Percentiles rank a stretch among this genome's conserved stretches.
phyloP scores from a whole-genome alignment of 257 asterid species.

The Schizonepeta tenuifolia region DNA sequence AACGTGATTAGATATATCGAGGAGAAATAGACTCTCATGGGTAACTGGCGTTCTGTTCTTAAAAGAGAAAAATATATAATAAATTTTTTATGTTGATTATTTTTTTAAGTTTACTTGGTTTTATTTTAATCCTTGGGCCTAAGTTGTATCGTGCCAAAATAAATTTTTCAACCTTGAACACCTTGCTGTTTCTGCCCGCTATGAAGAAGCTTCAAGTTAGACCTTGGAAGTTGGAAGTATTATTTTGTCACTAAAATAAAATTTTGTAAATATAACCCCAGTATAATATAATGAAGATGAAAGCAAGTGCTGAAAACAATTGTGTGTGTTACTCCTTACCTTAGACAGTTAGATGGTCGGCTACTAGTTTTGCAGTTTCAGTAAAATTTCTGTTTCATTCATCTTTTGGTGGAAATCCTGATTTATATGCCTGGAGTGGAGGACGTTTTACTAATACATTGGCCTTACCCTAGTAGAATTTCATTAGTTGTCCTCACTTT shows the following conservation, averaged over 20 bases:
- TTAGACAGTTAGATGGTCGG: neutral
- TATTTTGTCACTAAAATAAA: neutral
- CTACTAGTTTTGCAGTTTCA: neutral
- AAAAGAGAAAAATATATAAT: neutral
- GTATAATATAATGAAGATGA: too few species aligned
- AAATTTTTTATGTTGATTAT: neutral
- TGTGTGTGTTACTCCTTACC: too few species aligned
- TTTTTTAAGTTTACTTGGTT: too few species aligned
- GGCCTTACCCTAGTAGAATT: too few species aligned
- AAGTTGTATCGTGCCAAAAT: too few species aligned
- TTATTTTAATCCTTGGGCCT: too few species aligned
- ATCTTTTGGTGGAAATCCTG: neutral
- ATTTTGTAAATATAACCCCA: too few species aligned
- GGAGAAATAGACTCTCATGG: neutral
- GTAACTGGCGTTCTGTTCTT: conserved; percentile 1
- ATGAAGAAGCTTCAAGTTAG: neutral
- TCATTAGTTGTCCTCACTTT: too few species aligned
- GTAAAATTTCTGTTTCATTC: neutral
- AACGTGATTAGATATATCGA: neutral
- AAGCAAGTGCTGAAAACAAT: too few species aligned
- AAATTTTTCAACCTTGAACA: too few species aligned
- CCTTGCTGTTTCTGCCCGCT: too few species aligned
- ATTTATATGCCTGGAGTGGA: neutral
- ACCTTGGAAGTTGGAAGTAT: neutral
- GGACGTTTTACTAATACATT: neutral